phyloP scores from a whole-genome alignment of 2,329 filamentous ascomycete species.

The Penicillium sp. region DNA sequence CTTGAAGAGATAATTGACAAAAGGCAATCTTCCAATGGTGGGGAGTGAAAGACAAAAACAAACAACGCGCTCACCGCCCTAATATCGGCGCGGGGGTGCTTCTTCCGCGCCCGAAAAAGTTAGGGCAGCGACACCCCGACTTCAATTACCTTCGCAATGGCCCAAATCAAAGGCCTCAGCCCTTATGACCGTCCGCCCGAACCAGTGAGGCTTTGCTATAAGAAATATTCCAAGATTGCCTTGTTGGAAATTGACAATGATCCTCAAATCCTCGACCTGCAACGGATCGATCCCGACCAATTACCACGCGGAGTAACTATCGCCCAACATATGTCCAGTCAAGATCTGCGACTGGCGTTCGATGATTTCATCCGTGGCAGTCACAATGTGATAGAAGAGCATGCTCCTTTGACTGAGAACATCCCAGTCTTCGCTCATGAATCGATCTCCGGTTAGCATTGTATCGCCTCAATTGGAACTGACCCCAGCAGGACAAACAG shows the following conservation, averaged over 20 bases:
- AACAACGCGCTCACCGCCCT: conserved; percentile 32
- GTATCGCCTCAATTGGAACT: conserved; percentile 8
- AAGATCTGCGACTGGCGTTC: conserved; percentile 31
- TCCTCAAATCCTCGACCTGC: conserved; percentile 56
- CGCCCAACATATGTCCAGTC: conserved; percentile 29
- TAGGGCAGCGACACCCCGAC: neutral
- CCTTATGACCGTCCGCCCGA: conserved; percentile 75
- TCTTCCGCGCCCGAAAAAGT: neutral
- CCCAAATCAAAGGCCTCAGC: conserved; percentile 53
- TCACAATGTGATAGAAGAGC: conserved; percentile 10
- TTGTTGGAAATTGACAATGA: conserved; percentile 51
- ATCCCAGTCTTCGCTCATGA: conserved; percentile 38
- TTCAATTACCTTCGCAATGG: conserved; percentile 22
- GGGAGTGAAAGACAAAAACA: conserved; percentile 32
- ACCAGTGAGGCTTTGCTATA: conserved; percentile 67
- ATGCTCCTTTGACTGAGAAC: conserved; percentile 20
- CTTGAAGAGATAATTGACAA: conserved; percentile 12
- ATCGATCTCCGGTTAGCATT: conserved; percentile 37
- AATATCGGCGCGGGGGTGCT: conserved; percentile 30
- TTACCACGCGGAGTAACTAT: conserved; percentile 29
- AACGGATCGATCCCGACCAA: conserved; percentile 36
- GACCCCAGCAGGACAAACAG: conserved; percentile 7
- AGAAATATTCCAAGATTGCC: conserved; percentile 64
- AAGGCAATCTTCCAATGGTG: conserved; percentile 20
- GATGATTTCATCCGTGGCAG: conserved; percentile 28